These are phyloP conservation scores for Rhizophlyctis rosea DNA, from an alignment of 192 early-diverging fungal species.

Conservation along the genomic window DNA sequence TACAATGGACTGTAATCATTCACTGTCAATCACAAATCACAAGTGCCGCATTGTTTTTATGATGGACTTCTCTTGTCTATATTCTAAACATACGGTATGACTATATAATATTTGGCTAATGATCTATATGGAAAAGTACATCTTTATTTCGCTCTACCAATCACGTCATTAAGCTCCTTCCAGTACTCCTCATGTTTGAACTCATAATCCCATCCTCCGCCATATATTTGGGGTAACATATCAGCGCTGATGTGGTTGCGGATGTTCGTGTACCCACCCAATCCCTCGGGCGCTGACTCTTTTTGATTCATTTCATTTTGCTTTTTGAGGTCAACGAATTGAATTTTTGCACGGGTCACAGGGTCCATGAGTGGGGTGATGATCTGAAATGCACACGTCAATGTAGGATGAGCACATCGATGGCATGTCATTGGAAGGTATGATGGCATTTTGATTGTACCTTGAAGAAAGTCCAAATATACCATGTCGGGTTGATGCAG, in stretches of 20 bases:
- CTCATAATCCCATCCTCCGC: slow-evolving; percentile 68
- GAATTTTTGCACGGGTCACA: slow-evolving; percentile 81
- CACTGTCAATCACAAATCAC: no score
- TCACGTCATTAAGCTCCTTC: slow-evolving; percentile 41
- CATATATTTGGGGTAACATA: slow-evolving; percentile 68
- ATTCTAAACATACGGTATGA: no score
- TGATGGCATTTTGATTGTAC: neutral
- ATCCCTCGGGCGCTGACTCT: slow-evolving; percentile 13
- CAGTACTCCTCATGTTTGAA: slow-evolving; percentile 72
- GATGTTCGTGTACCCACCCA: slow-evolving; percentile 48
- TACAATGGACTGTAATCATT: no score
- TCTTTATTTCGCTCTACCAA: no score
- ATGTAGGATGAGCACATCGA: neutral
- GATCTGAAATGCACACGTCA: slow-evolving; percentile 47
- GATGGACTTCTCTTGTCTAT: no score
- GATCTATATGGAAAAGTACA: no score
- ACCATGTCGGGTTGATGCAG: slow-evolving; percentile 79
- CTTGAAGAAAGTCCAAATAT: slow-evolving; percentile 80
- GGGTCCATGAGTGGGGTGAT: slow-evolving; percentile 91
- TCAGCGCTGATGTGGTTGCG: slow-evolving; percentile 48
- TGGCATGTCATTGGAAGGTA: neutral
- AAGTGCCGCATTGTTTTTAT: no score
- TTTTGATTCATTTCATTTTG: slow-evolving; percentile 23
- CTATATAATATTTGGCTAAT: no score
- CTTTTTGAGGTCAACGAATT: slow-evolving; percentile 71